phyloP scores from a whole-genome alignment of 768 basidiomycete species.

The Albatrellus ellisii region DNA sequence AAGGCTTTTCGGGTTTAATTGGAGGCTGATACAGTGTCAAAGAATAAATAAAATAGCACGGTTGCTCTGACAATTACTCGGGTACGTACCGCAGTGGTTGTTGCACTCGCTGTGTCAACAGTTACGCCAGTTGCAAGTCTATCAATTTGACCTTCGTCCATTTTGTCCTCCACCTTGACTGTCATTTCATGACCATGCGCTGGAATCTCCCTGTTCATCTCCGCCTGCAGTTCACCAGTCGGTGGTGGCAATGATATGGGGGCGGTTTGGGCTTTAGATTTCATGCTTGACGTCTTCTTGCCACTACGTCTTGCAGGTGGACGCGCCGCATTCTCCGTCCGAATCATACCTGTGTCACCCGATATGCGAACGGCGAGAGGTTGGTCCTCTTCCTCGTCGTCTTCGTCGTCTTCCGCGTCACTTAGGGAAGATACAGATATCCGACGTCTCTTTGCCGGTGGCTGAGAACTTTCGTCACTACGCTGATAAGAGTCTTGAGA shows the following conservation, averaged over 20 bases:
- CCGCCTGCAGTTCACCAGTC: conserved; percentile 24
- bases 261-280: conserved; percentile 45
- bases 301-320: conserved; percentile 29
- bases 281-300: conserved; percentile 45
- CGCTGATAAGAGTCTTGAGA: conserved; percentile 25
- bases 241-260: conserved; percentile 32
- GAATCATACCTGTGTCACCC: conserved; percentile 7
- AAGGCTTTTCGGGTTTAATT: conserved; percentile 59
- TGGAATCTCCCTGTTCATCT: conserved; percentile 26
- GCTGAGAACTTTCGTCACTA: conserved; percentile 46
- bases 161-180: conserved; percentile 65
- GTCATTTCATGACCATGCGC: conserved; percentile 33
- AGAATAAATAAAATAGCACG: conserved; percentile 1
- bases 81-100: conserved; percentile 33
- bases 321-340: conserved; percentile 17
- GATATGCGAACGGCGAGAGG: conserved; percentile 23
- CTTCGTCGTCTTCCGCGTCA: conserved; percentile 6
- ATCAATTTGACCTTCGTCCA: conserved; percentile 66
- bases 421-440: conserved; percentile 4
- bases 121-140: conserved; percentile 73
- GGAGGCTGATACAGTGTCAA: conserved; percentile 28
- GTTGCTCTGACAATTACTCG: background rate
- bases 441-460: conserved; percentile 24
- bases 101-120: conserved; percentile 44
- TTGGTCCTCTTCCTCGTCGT: conserved; percentile 13